Conservation (phyloP, 2,329 filamentous ascomycete species). For the Pezicula rhizophila region DNA sequence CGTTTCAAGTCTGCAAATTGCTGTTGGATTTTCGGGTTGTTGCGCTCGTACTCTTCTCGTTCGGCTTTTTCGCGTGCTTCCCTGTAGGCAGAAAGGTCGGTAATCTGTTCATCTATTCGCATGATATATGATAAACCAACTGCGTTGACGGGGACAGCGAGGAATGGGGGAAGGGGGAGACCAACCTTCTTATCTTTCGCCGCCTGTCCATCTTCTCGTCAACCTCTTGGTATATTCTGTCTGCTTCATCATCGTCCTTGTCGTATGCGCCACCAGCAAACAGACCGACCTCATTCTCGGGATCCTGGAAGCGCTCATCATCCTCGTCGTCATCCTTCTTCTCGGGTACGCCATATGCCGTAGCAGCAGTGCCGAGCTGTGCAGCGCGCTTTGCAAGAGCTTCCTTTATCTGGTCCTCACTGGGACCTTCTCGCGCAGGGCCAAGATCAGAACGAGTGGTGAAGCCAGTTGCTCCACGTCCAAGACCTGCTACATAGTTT, state of each 20-base stretch:
- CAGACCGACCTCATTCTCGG: slow-evolving; percentile 91
- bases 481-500: slow-evolving; percentile 92
- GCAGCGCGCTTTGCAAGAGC: slow-evolving; percentile 90
- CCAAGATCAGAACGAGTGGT: slow-evolving; percentile 95
- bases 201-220: slow-evolving; percentile 96
- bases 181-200: slow-evolving; percentile 80
- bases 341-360: slow-evolving; percentile 59
- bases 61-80: slow-evolving; percentile 91
- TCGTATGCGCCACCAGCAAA: slow-evolving; percentile 96
- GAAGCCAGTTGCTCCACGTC: slow-evolving; percentile 95
- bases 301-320: slow-evolving; percentile 84
- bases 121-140: slow-evolving; percentile 62
- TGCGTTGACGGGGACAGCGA: slow-evolving; percentile 32
- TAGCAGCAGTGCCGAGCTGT: slow-evolving; percentile 66
- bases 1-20: slow-evolving; percentile 96
- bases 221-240: slow-evolving; percentile 90
- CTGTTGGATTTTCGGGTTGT: slow-evolving; percentile 96
- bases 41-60: slow-evolving; percentile 88
- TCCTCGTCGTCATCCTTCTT: slow-evolving; percentile 58
- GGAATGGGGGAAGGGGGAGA: slow-evolving; percentile 29
- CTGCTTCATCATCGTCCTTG: slow-evolving; percentile 95
- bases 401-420: slow-evolving; percentile 97
- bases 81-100: slow-evolving; percentile 69
- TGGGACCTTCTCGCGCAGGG: slow-evolving; percentile 89
- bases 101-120: slow-evolving; percentile 66